Base-by-base conservation (phyloP, 805 yeast species). In the Myxozyma geophila region DNA sequence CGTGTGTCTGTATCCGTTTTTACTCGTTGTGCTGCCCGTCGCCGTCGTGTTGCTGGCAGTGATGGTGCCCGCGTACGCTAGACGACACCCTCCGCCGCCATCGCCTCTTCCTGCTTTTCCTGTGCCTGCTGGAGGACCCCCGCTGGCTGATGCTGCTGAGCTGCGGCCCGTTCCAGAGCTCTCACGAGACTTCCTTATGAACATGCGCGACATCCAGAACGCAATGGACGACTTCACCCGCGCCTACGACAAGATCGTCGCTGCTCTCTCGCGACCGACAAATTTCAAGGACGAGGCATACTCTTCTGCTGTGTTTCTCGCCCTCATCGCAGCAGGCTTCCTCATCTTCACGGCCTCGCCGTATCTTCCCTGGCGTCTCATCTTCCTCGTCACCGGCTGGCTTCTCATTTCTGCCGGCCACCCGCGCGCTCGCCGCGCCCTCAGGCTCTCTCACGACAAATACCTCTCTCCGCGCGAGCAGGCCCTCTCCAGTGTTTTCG, bases 1-100 rank as follows among this genome's bases (percentile, higher is more conserved):
- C 64, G 77, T 87, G 0, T 88, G 95, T 21, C 74, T 87, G 41
- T 83, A 88, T 77, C 97, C 97, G 0, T 85, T 85, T 72, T 74
- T 88, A 55, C 77, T 90, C 12, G 74, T 88, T 44, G 80, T 85
- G 0, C 79, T 86, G 39, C 97, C 97, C 0, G 69, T 87, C 43
- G 64, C 87, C 1, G 80, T 78, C 54, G 53, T 89, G 2, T 69
- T 88, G 37, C 78, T 81, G 60, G 86, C 85, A 0, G 77, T 87
- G 2, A 80, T 92, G 78, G 77, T 88, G 0, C 93, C 96, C 0
- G 90, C 87, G 3, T 92, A 87, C 71, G 77, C 83, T 19, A 79
- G 82, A 55, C 79, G 90, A 57, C 95, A 90, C 72, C 95, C 95
- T 0, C 74, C 75, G 0, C 66, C 67, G 9, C 70, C 72, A 3